Base-by-base conservation (phyloP, 768 basidiomycete genomes). In the Podaxis pistillaris region DNA sequence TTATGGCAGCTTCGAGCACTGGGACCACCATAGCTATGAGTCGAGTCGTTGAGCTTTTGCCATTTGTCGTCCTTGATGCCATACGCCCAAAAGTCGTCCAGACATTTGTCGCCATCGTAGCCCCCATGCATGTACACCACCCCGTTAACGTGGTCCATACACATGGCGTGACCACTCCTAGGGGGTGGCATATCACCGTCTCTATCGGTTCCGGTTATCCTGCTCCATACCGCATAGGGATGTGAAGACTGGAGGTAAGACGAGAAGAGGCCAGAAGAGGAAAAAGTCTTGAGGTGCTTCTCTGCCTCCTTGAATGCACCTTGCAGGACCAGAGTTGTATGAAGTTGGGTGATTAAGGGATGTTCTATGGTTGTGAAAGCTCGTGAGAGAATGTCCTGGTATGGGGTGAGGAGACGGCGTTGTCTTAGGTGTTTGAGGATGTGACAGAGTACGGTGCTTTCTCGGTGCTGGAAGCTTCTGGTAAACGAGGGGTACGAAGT, bases 1-100 rank as follows among this genome's bases (percentile, higher is more conserved):
- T 89, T 91, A 68, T 93, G 92, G 68, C 91, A 93, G 8, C 86
- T 86, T 30, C 91, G 79, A 3, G 89, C 80, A 1, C 84, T 82
- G 8, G 91, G 91, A 0, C 89, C 91, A 57, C 88, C 85, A 38
- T 89, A 86, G 26, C 73, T 67, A 0, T 81, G 76, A 0, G 88
- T 87, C 46, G 76, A 78, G 22, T 78, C 76, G 63, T 86, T 86
- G 49, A 92, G 75, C 19, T 86, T 67, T 6, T 74, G 75, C 91
- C 91, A 94, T 56, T 78, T 76, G 56, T 86, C 83, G 8, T 80
- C 75, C 36, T 74, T 76, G 68, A 90, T 81, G 64, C 79, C 79
- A 68, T 90, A 93, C 46, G 80, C 78, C 91, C 91, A 93, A 64
- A 93, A 88, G 71, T 94, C 91, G 68, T 90, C 88, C 33, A 93